Evolutionary conservation across 2,329 filamentous ascomycete genomes (phyloP).

Genomic region (Pseudocercospora pini-densiflorae): DNA sequence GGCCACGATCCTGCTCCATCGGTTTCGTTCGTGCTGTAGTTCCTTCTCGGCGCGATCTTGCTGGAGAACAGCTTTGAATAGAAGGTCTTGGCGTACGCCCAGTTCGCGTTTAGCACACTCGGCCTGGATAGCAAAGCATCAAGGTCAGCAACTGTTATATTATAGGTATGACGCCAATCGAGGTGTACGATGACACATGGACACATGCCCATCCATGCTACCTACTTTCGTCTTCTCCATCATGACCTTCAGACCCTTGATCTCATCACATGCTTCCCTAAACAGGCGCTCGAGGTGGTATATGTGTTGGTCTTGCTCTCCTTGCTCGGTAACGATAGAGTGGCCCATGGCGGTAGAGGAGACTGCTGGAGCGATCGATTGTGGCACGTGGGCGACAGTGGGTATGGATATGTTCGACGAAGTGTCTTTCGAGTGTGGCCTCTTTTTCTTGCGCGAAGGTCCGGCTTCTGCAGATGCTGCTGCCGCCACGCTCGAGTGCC

Average conservation of each 20-base stretch:
- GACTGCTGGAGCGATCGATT: neutral
- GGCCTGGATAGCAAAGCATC: neutral
- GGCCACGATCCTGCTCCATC: slow-evolving; percentile 6
- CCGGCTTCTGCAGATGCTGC: slow-evolving; percentile 2
- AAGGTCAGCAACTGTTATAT: neutral
- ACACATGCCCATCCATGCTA: neutral
- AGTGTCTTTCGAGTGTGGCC: neutral
- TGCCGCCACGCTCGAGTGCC: neutral
- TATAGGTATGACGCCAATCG: neutral
- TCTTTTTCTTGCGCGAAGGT: slow-evolving; percentile 9
- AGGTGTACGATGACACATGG: neutral
- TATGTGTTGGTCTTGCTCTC: neutral
- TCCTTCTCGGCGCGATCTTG: slow-evolving; percentile 5
- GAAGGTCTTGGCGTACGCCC: slow-evolving; percentile 16
- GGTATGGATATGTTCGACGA: neutral
- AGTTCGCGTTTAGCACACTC: slow-evolving; percentile 4
- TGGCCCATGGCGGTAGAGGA: neutral
- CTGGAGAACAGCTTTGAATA: slow-evolving; percentile 13
- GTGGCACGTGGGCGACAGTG: neutral
- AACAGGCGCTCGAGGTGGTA: slow-evolving; percentile 6
- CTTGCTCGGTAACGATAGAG: neutral
- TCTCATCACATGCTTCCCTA: slow-evolving; percentile 12
- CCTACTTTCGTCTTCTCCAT: slow-evolving; percentile 7
- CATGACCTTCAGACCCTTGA: slow-evolving; percentile 12
- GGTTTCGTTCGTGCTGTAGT: slow-evolving; percentile 11